Evolutionary conservation across 2,329 filamentous ascomycete species (phyloP), one percentile per base, ranked within the genome.

Genomic region (Orbilia oligospora): DNA sequence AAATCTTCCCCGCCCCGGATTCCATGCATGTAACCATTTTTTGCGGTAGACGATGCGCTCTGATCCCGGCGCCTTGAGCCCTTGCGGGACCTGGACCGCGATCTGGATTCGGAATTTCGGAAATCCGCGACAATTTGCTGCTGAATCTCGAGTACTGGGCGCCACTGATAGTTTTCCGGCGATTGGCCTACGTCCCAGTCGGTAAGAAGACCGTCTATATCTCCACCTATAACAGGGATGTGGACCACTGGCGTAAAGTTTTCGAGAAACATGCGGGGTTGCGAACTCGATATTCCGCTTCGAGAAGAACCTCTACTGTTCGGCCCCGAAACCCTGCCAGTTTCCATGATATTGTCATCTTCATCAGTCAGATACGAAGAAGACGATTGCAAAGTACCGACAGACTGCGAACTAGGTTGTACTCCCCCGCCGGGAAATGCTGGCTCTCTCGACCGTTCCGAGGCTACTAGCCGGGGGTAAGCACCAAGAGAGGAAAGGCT

Each of bases 111-210:
- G 0, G 46, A 69, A 12, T 33, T 64, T 20, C 18, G 41, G 5
- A 24, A 24, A 30, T 44, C 36, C 20, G 53, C 30, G 10, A 24
- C 24, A 8, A 18, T 41, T 12, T 65, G 44, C 18, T 65, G 53
- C 22, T 71, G 68, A 3, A 72, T 68, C 18, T n/a, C 69, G 5
- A 33, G 64, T 2, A 72, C 3, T 27, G 53, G 56, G n/a, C 68
- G 68, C 75, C 75, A 78, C 51, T 72, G 53, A 22, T 78, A 78
- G 27, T 69, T 53, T 61, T 36, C 44, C 16, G 68, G 68, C 2
- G 27, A 14, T 33, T 69, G 30, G 2, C 30, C 33, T 18, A 69
- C 30, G 20, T 78, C 55, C 75, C 75, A 78, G 27, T 78, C 75
- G 18, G 64, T 38, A 6, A 78, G 44, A 14, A 78, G 63, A 20